Conservation (phyloP, 371 early-diverging fungal genomes). For the Actinomortierella wolfii region DNA sequence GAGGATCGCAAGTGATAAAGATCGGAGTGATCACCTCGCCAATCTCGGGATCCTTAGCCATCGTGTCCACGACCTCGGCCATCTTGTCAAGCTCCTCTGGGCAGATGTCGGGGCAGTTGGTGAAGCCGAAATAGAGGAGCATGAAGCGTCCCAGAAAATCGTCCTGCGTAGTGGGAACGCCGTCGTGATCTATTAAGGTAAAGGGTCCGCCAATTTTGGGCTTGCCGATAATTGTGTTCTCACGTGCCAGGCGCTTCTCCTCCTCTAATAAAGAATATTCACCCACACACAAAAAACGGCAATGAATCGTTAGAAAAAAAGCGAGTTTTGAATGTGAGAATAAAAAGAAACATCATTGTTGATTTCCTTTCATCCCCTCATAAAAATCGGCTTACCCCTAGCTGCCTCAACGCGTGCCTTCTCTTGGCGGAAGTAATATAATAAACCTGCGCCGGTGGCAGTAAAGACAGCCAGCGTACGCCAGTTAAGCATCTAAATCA, state of each 20-base stretch:
- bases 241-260: conserved; percentile 48
- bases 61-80: conserved; percentile 82
- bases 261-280: conserved; percentile 14
- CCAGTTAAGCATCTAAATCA: conserved; percentile 34
- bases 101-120: conserved; percentile 98
- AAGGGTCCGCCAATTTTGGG: conserved; percentile 96
- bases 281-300: too few relatives aligned
- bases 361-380: too few relatives aligned
- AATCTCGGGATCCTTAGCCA: conserved; percentile 71
- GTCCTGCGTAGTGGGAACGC: conserved; percentile 64
- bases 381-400: too few relatives aligned
- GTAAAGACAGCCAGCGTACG: conserved; percentile 55
- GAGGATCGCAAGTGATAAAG: conserved; percentile 96
- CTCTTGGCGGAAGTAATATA: conserved; percentile 65
- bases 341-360: too few relatives aligned
- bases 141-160: conserved; percentile 81
- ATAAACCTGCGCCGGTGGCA: conserved; percentile 63
- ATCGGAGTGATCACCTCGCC: conserved; percentile 80
- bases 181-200: conserved; percentile 80
- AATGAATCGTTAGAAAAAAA: neutral
- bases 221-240: conserved; percentile 62
- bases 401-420: conserved; percentile 59
- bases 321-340: too few relatives aligned
- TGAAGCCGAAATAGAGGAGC: conserved; percentile 97
- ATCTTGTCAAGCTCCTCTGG: conserved; percentile 98